A percentile compares a stretch with the other conserved stretches of the same genome.
These are phyloP conservation scores for Daldinia vernicosa DNA, from an alignment of 495 filamentous ascomycete genomes.

Conservation along the genomic window DNA sequence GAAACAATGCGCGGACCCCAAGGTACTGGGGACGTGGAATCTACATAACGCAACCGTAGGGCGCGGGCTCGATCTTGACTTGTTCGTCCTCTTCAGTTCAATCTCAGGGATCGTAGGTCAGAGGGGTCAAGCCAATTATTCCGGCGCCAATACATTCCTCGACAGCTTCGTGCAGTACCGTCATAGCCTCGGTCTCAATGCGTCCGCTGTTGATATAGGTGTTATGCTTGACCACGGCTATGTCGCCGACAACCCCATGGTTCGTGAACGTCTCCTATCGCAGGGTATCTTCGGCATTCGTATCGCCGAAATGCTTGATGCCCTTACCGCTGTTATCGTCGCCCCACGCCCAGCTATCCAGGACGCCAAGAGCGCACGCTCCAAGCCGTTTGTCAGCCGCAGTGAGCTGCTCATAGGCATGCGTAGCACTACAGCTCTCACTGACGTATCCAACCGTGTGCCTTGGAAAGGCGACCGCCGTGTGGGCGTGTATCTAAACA, in stretches of 20 bases:
- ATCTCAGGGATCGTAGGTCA: slow-evolving; percentile 47
- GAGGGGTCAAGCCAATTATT: slow-evolving; percentile 53
- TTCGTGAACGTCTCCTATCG: slow-evolving; percentile 7
- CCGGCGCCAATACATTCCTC: slow-evolving; percentile 50
- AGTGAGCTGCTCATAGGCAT: background rate
- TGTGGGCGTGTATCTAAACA: background rate
- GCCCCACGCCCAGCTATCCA: background rate
- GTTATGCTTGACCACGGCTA: slow-evolving; percentile 50
- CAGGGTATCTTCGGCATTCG: slow-evolving; percentile 2
- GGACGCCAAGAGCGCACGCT: background rate
- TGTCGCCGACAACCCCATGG: slow-evolving; percentile 17
- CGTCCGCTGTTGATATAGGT: slow-evolving; percentile 51
- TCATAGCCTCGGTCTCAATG: slow-evolving; percentile 39
- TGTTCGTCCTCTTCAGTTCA: slow-evolving; percentile 53
- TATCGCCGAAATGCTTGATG: background rate
- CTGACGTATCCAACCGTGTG: background rate
- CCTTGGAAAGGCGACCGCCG: slow-evolving; percentile 1
- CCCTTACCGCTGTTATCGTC: background rate
- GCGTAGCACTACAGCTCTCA: background rate
- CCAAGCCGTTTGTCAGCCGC: background rate
- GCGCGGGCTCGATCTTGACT: slow-evolving; percentile 31
- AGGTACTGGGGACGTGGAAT: slow-evolving; percentile 64
- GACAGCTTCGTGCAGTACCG: slow-evolving; percentile 54
- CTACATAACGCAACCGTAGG: slow-evolving; percentile 58
- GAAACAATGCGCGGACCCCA: slow-evolving; percentile 54